Base-by-base conservation (phyloP, 1,139 yeast genomes). In the Barnettozyma hawaiiensis region DNA sequence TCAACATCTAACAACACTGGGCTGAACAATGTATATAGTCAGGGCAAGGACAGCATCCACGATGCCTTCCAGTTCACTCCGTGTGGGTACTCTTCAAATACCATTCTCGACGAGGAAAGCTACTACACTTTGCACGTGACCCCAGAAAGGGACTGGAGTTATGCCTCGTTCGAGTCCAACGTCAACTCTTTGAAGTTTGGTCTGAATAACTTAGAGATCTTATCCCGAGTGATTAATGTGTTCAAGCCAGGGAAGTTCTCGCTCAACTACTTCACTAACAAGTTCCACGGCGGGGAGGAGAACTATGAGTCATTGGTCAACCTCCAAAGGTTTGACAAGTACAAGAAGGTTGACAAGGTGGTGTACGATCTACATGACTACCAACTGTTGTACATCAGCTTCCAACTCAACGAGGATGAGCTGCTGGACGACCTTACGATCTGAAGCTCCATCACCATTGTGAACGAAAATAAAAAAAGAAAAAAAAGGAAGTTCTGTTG, bases 41-140 rank as follows among this genome's bases (percentile, higher is more conserved):
- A 62, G 14, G 37, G 23, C 9, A 32, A 20, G 31, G 49, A 57
- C 2, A 60, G 64, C 24, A 40, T 75, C 59, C 87, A 81, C 57
- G 97, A 90, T 67, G 86, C 96, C 5, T 92, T 89, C 66, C 82
- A 95, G 24, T 92, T 92, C 62, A 71, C 85, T n/a, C 98, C 98
- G 2, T 92, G 97, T 64, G 98, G 98, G 14, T 92, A 79, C 60
- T 86, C 96, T 3, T 85, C 96, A 40, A 92, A 92, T 63, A 82
- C 94, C 22, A 68, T 87, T 37, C 64, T 85, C 41, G 68, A 76
- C 43, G 74, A 70, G 18, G 75, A 76, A 20, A 76, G 75, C 61
- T 92, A 90, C 67, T 89, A 86, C 61, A 92, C 97, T 15, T 71
- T 90, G 48, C 98, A 92, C 62, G 85, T 92, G 33, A 92, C 98